Base-by-base conservation (phyloP, 1,139 yeast genomes). In the Sugiyamaella pinicola region DNA sequence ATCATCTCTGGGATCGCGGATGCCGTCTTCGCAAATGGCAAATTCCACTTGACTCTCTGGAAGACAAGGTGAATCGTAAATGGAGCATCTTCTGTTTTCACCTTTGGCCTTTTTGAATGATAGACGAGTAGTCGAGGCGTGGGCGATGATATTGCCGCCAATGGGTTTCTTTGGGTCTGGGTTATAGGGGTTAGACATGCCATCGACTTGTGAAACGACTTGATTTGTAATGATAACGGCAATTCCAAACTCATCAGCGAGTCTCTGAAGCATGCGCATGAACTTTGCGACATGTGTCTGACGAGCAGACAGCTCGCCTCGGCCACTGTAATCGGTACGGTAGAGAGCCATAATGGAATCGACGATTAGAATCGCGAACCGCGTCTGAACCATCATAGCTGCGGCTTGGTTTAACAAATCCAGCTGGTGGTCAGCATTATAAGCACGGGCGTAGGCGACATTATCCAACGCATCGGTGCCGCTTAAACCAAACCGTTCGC, bases 91-190 rank as follows among this genome's bases (percentile, higher is more conserved):
- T 75, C 99, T 83, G 65, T 88, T 93, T 63, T 90, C 96, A 18
- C 85, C 97, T 61, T 87, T 81, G 44, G 96, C 97, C 74, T 93
- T 93, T 66, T 85, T 85, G 69, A 93, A 83, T 47, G 89, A 86
- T 57, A 93, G 78, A 63, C 98, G 80, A 1, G 99, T 93, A 8
- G 98, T 93, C 2, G 97, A 89, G 19, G 96, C 85, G 69, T 95
- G 99, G 1, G 99, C 99, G 71, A 95, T 85, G 63, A 95, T 93
- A 66, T 95, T 93, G 39, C 99, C 99, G 55, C 99, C 99, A 63
- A 95, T 93, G 9, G 99, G 99, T 69, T 95, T 95, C 71, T 95
- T 95, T n/a, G 99, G 98, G 68, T 93, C 99, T 0, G 96, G 95
- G 63, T 90, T 89, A 70, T 85, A 91, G 79, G 84, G 79, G 6